Percentiles rank a stretch among this genome's conserved stretches.
phyloP scores from a whole-genome alignment of 2,329 filamentous ascomycete species.

The Venturia oleaginea region DNA sequence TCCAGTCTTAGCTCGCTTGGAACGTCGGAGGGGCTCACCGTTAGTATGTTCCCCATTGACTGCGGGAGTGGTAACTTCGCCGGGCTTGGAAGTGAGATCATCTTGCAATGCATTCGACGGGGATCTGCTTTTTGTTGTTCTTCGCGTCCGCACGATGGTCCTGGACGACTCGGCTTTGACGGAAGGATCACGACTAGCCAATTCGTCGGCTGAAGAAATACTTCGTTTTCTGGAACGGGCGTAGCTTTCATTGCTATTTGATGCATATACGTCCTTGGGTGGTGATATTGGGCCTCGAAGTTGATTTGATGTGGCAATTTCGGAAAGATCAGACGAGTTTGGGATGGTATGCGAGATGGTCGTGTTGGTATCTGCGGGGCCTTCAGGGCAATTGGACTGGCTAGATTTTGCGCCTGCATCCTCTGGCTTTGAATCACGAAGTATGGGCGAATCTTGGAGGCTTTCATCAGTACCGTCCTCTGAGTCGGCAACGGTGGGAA shows the following conservation, averaged over 20 bases:
- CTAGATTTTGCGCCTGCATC: neutral
- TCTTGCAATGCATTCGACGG: neutral
- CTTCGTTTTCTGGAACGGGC: neutral
- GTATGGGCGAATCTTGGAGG: neutral
- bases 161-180: neutral
- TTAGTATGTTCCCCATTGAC: neutral
- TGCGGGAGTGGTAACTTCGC: neutral
- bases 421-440: neutral
- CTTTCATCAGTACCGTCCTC: neutral
- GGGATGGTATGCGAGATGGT: neutral
- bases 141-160: neutral
- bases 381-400: neutral
- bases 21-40: neutral
- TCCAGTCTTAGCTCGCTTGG: neutral
- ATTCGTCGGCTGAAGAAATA: neutral
- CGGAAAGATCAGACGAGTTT: neutral
- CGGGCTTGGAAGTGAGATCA: neutral
- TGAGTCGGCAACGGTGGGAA: neutral
- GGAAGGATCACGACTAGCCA: neutral
- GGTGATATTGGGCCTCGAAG: neutral
- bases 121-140: neutral
- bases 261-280: conserved; percentile 1
- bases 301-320: neutral
- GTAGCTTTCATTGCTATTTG: neutral
- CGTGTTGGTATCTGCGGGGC: neutral